Conservation (phyloP, 2,329 filamentous ascomycete species). For the Mycocentrospora acerina region DNA sequence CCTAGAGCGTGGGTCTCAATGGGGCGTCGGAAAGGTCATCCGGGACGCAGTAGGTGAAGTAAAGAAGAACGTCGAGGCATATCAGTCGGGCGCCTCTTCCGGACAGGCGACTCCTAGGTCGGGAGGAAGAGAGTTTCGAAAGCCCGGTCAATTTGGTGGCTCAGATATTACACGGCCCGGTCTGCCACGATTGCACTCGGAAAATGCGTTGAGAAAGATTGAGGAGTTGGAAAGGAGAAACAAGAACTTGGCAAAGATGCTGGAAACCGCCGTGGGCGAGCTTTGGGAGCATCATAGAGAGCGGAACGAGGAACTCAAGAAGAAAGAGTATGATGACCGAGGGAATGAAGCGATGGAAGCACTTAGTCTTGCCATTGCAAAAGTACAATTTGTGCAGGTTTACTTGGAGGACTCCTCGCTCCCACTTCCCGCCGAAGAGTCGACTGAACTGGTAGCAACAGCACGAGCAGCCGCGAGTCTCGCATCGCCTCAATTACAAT, state of each 20-base stretch:
- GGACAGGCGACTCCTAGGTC: constrained; percentile 36
- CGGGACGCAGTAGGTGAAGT: constrained; percentile 81
- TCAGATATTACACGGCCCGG: constrained; percentile 16
- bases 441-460: constrained; percentile 26
- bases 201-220: constrained; percentile 31
- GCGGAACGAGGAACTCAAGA: constrained; percentile 45
- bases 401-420: constrained; percentile 51
- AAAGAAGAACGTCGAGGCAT: constrained; percentile 69
- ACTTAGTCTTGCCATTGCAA: constrained; percentile 52
- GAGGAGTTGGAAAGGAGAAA: constrained; percentile 64
- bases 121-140: constrained; percentile 38
- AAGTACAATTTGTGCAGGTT: constrained; percentile 54
- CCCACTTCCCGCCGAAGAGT: constrained; percentile 45
- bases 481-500: constrained; percentile 16
- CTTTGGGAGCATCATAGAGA: constrained; percentile 62
- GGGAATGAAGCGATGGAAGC: constrained; percentile 42
- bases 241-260: constrained; percentile 64
- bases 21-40: constrained; percentile 78
- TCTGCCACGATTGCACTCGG: constrained; percentile 22
- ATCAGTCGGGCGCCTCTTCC: constrained; percentile 49
- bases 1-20: constrained; percentile 70
- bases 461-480: constrained; percentile 22
- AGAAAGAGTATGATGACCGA: constrained; percentile 26
- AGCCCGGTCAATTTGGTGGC: constrained; percentile 27
- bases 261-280: constrained; percentile 65